phyloP scores from a whole-genome alignment of 1,139 yeast genomes.

The Lodderomyces oxycetoniae region DNA sequence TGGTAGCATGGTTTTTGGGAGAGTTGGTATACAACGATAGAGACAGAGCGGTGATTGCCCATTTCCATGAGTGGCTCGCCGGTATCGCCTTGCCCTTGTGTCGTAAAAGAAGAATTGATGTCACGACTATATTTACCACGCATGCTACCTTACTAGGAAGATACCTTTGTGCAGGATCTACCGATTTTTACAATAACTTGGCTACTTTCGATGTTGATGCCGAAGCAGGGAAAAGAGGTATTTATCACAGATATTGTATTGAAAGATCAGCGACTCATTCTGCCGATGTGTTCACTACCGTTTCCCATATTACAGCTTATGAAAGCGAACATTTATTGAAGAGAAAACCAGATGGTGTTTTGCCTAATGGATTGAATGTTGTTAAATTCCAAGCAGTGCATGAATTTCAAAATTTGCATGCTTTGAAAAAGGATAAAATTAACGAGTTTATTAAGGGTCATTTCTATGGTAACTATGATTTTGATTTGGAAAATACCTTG shows the following conservation, averaged over 20 bases:
- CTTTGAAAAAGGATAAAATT: conserved; percentile 83
- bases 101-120: conserved; percentile 85
- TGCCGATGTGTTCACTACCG: conserved; percentile 96
- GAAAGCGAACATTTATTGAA: conserved; percentile 91
- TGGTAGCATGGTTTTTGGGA: conserved; percentile 96
- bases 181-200: conserved; percentile 90
- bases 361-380: conserved; percentile 94
- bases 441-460: conserved; percentile 95
- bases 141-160: conserved; percentile 96
- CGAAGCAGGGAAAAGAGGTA: conserved; percentile 97
- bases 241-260: conserved; percentile 93
- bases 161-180: conserved; percentile 92
- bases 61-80: conserved; percentile 97
- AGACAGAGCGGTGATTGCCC: conserved; percentile 85
- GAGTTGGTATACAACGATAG: conserved; percentile 80
- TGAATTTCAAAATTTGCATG: conserved; percentile 96
- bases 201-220: conserved; percentile 92
- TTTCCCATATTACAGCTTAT: conserved; percentile 92
- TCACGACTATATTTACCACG: conserved; percentile 93
- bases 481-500: conserved; percentile 87
- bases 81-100: conserved; percentile 94
- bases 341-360: conserved; percentile 95
- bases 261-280: conserved; percentile 96
- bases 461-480: conserved; percentile 94
- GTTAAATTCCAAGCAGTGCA: conserved; percentile 96